phyloP scores from a whole-genome alignment of 176 grass and related monocot species.

The Puccinellia tenuiflora region DNA sequence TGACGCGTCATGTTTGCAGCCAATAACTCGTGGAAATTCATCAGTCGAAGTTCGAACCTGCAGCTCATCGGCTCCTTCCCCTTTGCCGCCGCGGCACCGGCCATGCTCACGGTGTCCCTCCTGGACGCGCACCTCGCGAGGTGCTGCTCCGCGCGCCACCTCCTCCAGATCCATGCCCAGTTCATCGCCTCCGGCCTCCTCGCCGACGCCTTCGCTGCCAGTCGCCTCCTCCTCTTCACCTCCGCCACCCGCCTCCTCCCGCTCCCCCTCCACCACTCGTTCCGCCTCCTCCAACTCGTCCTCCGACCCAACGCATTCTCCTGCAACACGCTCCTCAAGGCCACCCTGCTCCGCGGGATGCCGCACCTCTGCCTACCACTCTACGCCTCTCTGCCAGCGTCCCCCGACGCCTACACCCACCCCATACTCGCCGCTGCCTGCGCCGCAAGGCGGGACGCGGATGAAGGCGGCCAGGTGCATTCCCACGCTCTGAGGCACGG shows the following conservation, averaged over 20 bases:
- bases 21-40: neutral
- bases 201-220: slow-evolving; percentile 72
- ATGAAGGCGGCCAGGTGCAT: slow-evolving; percentile 63
- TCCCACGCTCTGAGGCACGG: slow-evolving; percentile 45
- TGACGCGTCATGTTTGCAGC: neutral
- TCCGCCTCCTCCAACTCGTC: slow-evolving; percentile 46
- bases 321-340: slow-evolving; percentile 67
- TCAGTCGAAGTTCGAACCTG: neutral
- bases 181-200: slow-evolving; percentile 66
- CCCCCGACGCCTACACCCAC: slow-evolving; percentile 57
- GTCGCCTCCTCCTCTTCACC: slow-evolving; percentile 60
- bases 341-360: slow-evolving; percentile 19
- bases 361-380: slow-evolving; percentile 61
- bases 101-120: slow-evolving; percentile 62
- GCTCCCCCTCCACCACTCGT: slow-evolving; percentile 45
- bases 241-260: slow-evolving; percentile 33
- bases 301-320: slow-evolving; percentile 56
- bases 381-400: slow-evolving; percentile 47
- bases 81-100: neutral
- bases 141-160: slow-evolving; percentile 43
- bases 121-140: slow-evolving; percentile 64
- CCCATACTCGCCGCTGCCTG: slow-evolving; percentile 55
- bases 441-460: slow-evolving; percentile 28
- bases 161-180: slow-evolving; percentile 76
- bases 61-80: neutral